Evolutionary conservation across 2,329 filamentous ascomycete genomes (phyloP), one percentile per base, ranked within the genome.

Genomic region (Chaetomium sp.): DNA sequence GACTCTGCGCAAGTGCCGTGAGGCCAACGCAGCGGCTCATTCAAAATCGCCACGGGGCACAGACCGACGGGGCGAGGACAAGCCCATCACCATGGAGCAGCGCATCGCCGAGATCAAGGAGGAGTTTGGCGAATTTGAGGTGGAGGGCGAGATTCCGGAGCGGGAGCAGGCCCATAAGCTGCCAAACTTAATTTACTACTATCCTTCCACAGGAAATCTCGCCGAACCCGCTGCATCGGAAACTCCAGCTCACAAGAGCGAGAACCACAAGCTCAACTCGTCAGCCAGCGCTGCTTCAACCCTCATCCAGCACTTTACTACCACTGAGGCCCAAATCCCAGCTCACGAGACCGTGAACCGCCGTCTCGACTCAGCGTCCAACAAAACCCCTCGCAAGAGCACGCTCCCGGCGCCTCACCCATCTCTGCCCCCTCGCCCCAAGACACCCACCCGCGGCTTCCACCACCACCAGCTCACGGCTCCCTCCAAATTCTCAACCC

Each of bases 21-120:
- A 56, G n/a, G 10, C 19, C 37, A 53, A 58, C 44, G 45, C 55
- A 5, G 11, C 34, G 11, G 7, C 35, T 10, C 49, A 40, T 12
- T 40, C 53, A 6, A 41, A 36, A 3, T 27, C 19, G 19, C 47
- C 56, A 11, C 33, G 19, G 8, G 32, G 35, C 42, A n/a, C 40
- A 11, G 11, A 2, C 8, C 5, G 19, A 11, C 40, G 34, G 2
- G 12, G 36, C 32, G 37, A 34, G n/a, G 10, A 19, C 19, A 50
- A 53, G 6, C n/a, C 27, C 1, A 49, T 47, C 8, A 56, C 58
- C 11, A 54, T 54, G 5, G 10, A 12, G n/a, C n/a, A n/a, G 19
- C 52, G 58, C 1, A 53, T 62, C 5, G 54, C 42, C 5, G 53
- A 62, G 53, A 61, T 65, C 19, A 40, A 54, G 14, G 43, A 36